Base-by-base conservation (phyloP, 2,329 filamentous ascomycete species). In the Sporothrix protearum region DNA sequence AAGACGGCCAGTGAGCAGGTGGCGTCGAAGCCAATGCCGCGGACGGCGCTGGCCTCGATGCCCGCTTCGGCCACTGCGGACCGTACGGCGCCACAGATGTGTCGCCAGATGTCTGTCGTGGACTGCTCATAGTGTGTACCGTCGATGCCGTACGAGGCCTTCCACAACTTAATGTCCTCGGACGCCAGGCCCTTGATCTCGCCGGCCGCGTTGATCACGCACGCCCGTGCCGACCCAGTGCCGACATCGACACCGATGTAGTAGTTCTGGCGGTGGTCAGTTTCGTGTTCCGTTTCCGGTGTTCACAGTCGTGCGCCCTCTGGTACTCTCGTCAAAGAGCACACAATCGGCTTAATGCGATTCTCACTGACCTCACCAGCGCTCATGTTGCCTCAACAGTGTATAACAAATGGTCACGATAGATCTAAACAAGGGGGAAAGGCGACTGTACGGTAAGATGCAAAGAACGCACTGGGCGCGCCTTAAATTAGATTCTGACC, bases 1-100 rank as follows among this genome's bases (percentile, higher is more conserved):
- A 99, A 97, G 76, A 98, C 94, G 42, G 94, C 88, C 36, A 99
- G 88, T 22, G 96, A 99, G 85, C 96, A 99, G n/a, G 96, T 99
- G 28, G 96, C 96, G 80, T 99, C 96, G 81, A 99, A 98, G 69
- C 96, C 96, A 77, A 99, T 93, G 72, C 96, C 96, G 76, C 91
- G 91, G 77, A 99, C 91, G 47, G 88, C 89, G 74, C 83, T 84
- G 4, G 90, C 87, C 77, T 95, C 89, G 76, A 97, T 90, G 76
- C 90, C 90, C 76, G 95, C 92, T 80, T 97, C 91, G 78, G 86
- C 87, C 77, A 98, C 87, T 59, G 94, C 93, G 69, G 90, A 87
- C 77, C 94, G 91, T 49, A 97, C 93, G 55, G 93, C 96, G 73
- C 89, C 87, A 83, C 94, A 97, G 79, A 99, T 97, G 81, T 93